Conservation (phyloP, 2,329 filamentous ascomycete species). For the Fusarium longipes region DNA sequence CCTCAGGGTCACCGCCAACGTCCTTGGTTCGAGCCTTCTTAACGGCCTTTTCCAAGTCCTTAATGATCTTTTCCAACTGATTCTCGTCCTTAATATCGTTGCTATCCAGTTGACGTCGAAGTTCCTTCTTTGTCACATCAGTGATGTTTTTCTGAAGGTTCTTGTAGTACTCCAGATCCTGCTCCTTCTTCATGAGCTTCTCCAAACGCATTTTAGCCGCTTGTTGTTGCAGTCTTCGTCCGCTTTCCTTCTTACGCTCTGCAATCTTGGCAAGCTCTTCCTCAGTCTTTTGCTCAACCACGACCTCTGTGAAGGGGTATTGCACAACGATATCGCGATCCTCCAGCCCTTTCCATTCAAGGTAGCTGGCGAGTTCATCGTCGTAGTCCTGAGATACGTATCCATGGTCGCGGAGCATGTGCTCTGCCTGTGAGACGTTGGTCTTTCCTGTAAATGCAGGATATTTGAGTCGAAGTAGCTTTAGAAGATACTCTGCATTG, state of each 20-base stretch:
- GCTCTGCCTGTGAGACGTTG: constrained; percentile 85
- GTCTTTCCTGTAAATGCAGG: constrained; percentile 88
- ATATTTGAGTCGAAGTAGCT: constrained; percentile 91
- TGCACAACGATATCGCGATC: constrained; percentile 90
- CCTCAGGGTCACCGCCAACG: constrained; percentile 82
- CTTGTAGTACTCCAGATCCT: constrained; percentile 94
- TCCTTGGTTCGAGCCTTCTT: constrained; percentile 93
- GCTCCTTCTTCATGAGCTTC: constrained; percentile 93
- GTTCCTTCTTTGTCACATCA: constrained; percentile 90
- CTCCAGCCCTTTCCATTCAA: constrained; percentile 93
- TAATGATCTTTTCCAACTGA: constrained; percentile 84
- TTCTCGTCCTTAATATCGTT: constrained; percentile 93
- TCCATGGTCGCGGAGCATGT: constrained; percentile 88
- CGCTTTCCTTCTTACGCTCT: constrained; percentile 95
- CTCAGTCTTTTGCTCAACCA: constrained; percentile 90
- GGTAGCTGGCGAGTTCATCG: constrained; percentile 76
- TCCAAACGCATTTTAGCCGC: constrained; percentile 97
- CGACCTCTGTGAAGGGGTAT: constrained; percentile 91
- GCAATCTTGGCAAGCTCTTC: constrained; percentile 91
- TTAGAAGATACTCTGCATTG: constrained; percentile 88
- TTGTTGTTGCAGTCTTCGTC: constrained; percentile 90
- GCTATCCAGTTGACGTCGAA: constrained; percentile 83
- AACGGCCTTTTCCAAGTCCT: constrained; percentile 90
- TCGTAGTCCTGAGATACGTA: constrained; percentile 90
- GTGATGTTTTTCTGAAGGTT: constrained; percentile 78